A percentile compares a stretch with the other conserved stretches of the same genome.
phyloP scores from a whole-genome alignment of 2,329 filamentous ascomycete genomes.

The Sarocladium brachiariae region DNA sequence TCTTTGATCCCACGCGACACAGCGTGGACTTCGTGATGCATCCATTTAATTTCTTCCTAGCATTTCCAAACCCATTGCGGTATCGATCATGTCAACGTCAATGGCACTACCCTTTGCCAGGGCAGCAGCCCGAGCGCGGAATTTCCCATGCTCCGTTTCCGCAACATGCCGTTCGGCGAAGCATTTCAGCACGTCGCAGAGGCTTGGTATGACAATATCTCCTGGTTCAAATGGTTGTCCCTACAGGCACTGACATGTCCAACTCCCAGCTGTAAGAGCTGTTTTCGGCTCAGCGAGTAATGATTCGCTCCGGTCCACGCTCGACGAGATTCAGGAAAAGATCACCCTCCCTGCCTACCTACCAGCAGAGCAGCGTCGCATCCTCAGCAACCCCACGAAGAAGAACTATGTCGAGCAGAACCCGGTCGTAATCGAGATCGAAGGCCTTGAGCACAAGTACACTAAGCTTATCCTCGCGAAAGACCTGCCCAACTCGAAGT shows the following conservation, averaged over 20 bases:
- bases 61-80: not conserved
- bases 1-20: not conserved
- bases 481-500: slow-evolving; percentile 36
- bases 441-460: slow-evolving; percentile 48
- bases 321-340: slow-evolving; percentile 47
- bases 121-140: not conserved
- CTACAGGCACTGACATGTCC: slow-evolving; percentile 5
- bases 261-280: slow-evolving; percentile 23
- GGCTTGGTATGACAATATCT: slow-evolving; percentile 24
- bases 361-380: slow-evolving; percentile 41
- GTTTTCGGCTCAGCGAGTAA: slow-evolving; percentile 47
- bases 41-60: not conserved
- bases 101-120: not conserved
- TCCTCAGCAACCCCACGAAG: slow-evolving; percentile 40
- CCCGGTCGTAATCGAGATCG: slow-evolving; percentile 52
- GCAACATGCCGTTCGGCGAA: not conserved
- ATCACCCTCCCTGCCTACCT: slow-evolving; percentile 59
- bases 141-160: not conserved
- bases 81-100: slow-evolving; percentile 1
- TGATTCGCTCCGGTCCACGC: slow-evolving; percentile 43
- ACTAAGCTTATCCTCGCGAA: slow-evolving; percentile 34
- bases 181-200: slow-evolving; percentile 24
- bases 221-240: no score
- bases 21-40: not conserved
- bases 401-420: slow-evolving; percentile 43